Evolutionary conservation across 2,329 filamentous ascomycete genomes (phyloP).

Genomic region (Penicillium aurantiogriseum): DNA sequence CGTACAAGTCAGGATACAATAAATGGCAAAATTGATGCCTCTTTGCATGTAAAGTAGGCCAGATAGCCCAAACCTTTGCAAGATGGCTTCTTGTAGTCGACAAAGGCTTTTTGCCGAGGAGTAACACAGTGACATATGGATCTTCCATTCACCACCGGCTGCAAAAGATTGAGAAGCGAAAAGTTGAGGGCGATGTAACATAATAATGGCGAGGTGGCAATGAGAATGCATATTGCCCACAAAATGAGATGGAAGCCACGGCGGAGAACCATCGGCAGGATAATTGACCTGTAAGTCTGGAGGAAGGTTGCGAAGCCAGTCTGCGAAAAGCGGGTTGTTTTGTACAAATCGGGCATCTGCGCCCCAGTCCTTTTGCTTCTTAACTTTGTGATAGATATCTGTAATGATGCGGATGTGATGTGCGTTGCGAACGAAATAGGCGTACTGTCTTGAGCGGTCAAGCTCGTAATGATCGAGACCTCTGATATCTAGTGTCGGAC

Average conservation of each 20-base stretch:
- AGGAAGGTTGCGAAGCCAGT: slow-evolving; percentile 76
- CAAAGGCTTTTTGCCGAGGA: slow-evolving; percentile 81
- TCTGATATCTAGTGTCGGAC: slow-evolving; percentile 60
- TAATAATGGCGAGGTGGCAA: slow-evolving; percentile 78
- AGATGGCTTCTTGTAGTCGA: slow-evolving; percentile 77
- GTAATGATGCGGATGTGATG: slow-evolving; percentile 77
- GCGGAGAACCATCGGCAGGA: slow-evolving; percentile 72
- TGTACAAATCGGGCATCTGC: slow-evolving; percentile 78
- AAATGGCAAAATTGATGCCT: slow-evolving; percentile 94
- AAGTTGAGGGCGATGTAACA: slow-evolving; percentile 84
- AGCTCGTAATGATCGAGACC: slow-evolving; percentile 73
- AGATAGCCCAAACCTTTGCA: slow-evolving; percentile 72
- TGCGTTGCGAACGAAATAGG: slow-evolving; percentile 74
- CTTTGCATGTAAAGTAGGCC: slow-evolving; percentile 89
- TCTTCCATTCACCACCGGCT: slow-evolving; percentile 75
- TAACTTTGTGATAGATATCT: slow-evolving; percentile 69
- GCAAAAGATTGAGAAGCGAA: slow-evolving; percentile 71
- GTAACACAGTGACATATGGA: slow-evolving; percentile 83
- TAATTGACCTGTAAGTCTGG: slow-evolving; percentile 75
- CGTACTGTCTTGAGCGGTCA: slow-evolving; percentile 77
- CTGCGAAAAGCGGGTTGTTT: slow-evolving; percentile 72
- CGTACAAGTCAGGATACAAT: slow-evolving; percentile 83
- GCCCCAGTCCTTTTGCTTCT: slow-evolving; percentile 79
- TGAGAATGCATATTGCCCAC: slow-evolving; percentile 87
- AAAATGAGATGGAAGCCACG: slow-evolving; percentile 83